Evolutionary conservation across 176 grass and related monocot genomes (phyloP), one percentile per base, ranked within the genome.

Genomic region (Ampelocalamus luodianensis): DNA sequence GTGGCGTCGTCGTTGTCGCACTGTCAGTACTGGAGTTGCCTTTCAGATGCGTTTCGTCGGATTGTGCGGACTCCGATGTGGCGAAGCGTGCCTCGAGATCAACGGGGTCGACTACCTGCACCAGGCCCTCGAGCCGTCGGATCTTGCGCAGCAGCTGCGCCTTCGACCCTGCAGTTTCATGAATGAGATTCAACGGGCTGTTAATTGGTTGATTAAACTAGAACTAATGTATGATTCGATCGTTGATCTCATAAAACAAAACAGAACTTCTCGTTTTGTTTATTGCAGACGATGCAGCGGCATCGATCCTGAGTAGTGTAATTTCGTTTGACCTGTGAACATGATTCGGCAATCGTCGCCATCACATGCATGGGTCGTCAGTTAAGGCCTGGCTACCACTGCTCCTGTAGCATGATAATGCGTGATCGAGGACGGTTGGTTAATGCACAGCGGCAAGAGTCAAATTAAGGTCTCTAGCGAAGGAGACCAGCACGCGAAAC

Each of bases 71-170:
- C 0, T 79, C 91, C 0, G 83, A 71, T 0, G 80, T 67, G 34
- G 9, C 48, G 81, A 93, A 91, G 0, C 83, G 83, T 3, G 82
- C 61, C 10, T 93, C 85, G 29, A 96, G 93, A 59, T 93, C 83
- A 12, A 81, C 70, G 37, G 77, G 79, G 29, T 82, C 85, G 65
- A 78, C 58, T 14, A 80, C 69, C 6, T 83, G 51, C 22, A 79
- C 59, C 8, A 83, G 78, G 53, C 83, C 83, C 23, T 86, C 91
- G 70, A 94, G 87, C 87, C 83, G 91, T 68, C 87, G 70, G 85
- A 88, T 87, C 71, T 77, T 86, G 71, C 86, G 89, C 70, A 79
- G 24, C 80, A 69, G 18, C 68, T 61, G 85, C 79, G 65, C n/a
- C 60, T 67, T 95, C 37, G 90, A 73, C 82, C 88, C 97, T 96